Evolutionary conservation across 208 protist genomes (phyloP).

Genomic region (Phytomonas sp.): DNA sequence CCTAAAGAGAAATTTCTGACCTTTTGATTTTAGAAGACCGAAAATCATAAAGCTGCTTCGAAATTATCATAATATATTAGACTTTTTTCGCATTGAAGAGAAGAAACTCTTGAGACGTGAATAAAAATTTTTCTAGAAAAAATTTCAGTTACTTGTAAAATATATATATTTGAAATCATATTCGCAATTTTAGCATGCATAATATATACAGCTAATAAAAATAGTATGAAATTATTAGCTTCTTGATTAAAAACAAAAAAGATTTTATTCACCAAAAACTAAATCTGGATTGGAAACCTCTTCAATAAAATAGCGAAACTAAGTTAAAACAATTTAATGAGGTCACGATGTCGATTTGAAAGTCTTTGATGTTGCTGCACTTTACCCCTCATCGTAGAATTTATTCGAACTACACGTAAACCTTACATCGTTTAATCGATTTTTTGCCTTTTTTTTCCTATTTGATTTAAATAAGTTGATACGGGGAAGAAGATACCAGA

Average conservation of each 20-base stretch:
- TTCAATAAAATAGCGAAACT: neutral
- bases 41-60: too few species aligned
- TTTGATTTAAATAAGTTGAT: neutral
- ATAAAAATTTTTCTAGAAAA: slow-evolving; percentile 11
- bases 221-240: neutral
- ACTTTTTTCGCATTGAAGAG: neutral
- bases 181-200: too few species aligned
- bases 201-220: too few species aligned
- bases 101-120: slow-evolving; percentile 3
- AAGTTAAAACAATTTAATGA: neutral
- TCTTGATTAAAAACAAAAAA: slow-evolving; percentile 9
- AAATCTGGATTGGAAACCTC: too few species aligned
- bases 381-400: too few species aligned
- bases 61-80: too few species aligned
- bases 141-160: slow-evolving; percentile 3
- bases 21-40: too few species aligned
- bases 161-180: neutral
- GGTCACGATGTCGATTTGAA: too few species aligned
- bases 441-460: slow-evolving; percentile 7
- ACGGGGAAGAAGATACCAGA: slow-evolving; percentile 10
- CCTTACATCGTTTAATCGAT: neutral
- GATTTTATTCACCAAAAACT: neutral
- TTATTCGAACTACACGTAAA: too few species aligned
- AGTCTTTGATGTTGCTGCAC: too few species aligned
- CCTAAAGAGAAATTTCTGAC: too few species aligned